phyloP scores from a whole-genome alignment of 257 asterid genomes.

The Thymus quinquecostatus region DNA sequence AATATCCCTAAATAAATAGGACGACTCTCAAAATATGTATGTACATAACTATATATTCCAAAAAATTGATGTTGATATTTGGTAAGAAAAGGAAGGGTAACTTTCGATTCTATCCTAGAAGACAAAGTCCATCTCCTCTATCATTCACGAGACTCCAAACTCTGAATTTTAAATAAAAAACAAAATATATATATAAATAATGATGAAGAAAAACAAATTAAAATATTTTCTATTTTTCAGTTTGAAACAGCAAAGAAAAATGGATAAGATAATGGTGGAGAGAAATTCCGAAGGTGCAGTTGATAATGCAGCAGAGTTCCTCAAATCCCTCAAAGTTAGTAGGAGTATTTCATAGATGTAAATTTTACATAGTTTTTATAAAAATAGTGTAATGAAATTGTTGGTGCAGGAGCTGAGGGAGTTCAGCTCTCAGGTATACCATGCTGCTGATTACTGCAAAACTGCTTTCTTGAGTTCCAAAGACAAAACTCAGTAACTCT shows the following conservation, averaged over 20 bases:
- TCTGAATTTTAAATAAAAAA: too few relatives aligned
- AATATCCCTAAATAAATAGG: too few relatives aligned
- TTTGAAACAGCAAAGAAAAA: constrained; percentile 19
- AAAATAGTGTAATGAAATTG: background rate
- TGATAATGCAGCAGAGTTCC: constrained; percentile 40
- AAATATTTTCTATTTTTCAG: background rate
- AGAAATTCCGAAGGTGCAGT: constrained; percentile 12
- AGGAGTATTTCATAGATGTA: background rate
- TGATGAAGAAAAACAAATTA: background rate
- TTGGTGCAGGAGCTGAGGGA: constrained; percentile 61
- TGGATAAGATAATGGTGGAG: constrained; percentile 29
- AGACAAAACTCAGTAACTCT: constrained; percentile 47
- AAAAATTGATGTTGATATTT: constrained; percentile 8
- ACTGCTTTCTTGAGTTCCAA: constrained; percentile 46
- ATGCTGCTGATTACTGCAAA: constrained; percentile 73
- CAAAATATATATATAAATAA: background rate
- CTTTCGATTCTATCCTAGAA: background rate
- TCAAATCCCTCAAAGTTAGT: constrained; percentile 55
- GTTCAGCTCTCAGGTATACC: constrained; percentile 63
- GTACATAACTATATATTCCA: background rate
- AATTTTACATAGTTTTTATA: too few relatives aligned
- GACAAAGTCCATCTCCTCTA: constrained; percentile 34
- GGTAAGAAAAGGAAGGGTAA: background rate
- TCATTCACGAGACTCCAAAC: constrained; percentile 25
- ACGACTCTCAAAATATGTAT: too few relatives aligned